These are phyloP conservation scores for Hyphopichia fennica DNA, from an alignment of 1,139 yeast genomes.

Conservation along the genomic window DNA sequence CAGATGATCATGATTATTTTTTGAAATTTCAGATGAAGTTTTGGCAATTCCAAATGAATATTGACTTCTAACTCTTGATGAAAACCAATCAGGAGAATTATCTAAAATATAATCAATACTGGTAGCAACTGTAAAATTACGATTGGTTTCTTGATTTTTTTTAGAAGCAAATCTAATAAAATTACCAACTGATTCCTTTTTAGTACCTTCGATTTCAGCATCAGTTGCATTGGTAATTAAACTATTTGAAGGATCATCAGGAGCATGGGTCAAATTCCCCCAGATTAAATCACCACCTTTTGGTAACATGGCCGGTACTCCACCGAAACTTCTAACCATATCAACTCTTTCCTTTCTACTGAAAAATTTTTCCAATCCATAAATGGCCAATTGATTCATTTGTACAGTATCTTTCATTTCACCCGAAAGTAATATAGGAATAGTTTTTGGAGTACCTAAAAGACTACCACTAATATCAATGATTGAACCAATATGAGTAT, in stretches of 20 bases:
- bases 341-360: slow-evolving; percentile 86
- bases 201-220: slow-evolving; percentile 27
- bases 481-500: slow-evolving; percentile 73
- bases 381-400: slow-evolving; percentile 86
- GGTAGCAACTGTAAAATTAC: slow-evolving; percentile 63
- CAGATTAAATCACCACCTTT: slow-evolving; percentile 90
- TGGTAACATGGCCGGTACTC: slow-evolving; percentile 92
- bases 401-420: slow-evolving; percentile 98
- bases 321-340: slow-evolving; percentile 85
- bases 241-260: slow-evolving; percentile 56
- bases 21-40: slow-evolving; percentile 54
- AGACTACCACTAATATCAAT: slow-evolving; percentile 86
- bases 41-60: slow-evolving; percentile 79
- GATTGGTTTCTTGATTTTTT: slow-evolving; percentile 9
- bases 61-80: slow-evolving; percentile 59
- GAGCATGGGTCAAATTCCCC: slow-evolving; percentile 66
- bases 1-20: slow-evolving; percentile 64
- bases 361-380: slow-evolving; percentile 91
- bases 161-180: slow-evolving; percentile 64
- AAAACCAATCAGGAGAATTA: slow-evolving; percentile 76
- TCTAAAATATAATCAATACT: slow-evolving; percentile 66
- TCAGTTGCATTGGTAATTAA: slow-evolving; percentile 20
- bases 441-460: slow-evolving; percentile 91
- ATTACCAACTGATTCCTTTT: slow-evolving; percentile 62
- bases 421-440: slow-evolving; percentile 88